A percentile compares a stretch with the other conserved stretches of the same genome.
These are phyloP conservation scores for Stemphylium lycopersici DNA, from an alignment of 2,329 filamentous ascomycete genomes.

Conservation along the genomic window DNA sequence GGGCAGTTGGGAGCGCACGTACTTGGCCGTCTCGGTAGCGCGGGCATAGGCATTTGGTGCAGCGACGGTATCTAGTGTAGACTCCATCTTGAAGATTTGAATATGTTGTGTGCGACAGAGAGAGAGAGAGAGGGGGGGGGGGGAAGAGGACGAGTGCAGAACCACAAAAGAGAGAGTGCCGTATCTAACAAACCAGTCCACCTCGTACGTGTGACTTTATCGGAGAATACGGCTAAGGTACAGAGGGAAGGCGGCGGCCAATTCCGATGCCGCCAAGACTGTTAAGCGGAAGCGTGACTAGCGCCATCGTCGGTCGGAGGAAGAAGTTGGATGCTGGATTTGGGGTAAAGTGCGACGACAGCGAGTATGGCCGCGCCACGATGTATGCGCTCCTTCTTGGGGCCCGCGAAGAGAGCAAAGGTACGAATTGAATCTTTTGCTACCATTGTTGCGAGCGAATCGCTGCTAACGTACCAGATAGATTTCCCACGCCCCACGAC, in stretches of 20 bases:
- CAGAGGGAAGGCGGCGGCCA: constrained; percentile 39
- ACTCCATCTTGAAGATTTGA: constrained; percentile 19
- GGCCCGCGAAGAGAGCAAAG: constrained; percentile 52
- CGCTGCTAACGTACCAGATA: constrained; percentile 27
- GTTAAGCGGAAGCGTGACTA: constrained; percentile 28
- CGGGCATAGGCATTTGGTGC: constrained; percentile 48
- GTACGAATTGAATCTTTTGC: constrained; percentile 29
- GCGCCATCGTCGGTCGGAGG: constrained; percentile 21
- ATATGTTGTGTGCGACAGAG: neutral
- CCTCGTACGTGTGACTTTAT: constrained; percentile 16
- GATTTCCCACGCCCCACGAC: constrained; percentile 33
- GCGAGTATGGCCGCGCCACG: constrained; percentile 53
- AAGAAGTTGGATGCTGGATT: constrained; percentile 27
- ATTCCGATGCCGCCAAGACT: constrained; percentile 41
- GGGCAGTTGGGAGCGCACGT: constrained; percentile 59
- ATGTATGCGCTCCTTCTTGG: constrained; percentile 53
- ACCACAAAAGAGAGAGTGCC: neutral
- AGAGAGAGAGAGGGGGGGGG: too few species aligned
- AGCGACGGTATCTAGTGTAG: constrained; percentile 32
- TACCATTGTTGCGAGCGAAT: neutral
- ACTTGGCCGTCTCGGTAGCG: constrained; percentile 58
- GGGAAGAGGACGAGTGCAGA: neutral
- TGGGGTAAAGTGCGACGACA: constrained; percentile 20
- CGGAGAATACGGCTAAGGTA: constrained; percentile 23
- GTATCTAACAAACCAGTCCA: neutral